phyloP scores from a whole-genome alignment of 495 filamentous ascomycete species.

The Aspergillus haitiensis region DNA sequence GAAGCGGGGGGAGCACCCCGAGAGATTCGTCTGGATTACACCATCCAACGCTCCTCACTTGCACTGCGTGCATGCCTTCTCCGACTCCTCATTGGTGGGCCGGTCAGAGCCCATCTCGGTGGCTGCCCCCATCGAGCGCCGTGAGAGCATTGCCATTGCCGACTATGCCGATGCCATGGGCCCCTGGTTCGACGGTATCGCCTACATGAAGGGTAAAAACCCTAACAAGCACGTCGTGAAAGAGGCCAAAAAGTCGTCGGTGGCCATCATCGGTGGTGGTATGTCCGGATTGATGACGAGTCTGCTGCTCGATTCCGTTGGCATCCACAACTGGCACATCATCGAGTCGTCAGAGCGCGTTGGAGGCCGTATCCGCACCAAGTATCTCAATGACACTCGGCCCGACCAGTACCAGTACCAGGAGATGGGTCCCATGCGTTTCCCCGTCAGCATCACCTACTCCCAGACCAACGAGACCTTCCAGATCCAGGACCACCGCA shows the following conservation, averaged over 20 bases:
- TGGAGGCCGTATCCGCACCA: conserved; percentile 61
- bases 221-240: conserved; percentile 51
- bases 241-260: conserved; percentile 45
- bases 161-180: conserved; percentile 55
- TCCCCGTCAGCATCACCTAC: conserved; percentile 52
- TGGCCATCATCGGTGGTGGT: conserved; percentile 66
- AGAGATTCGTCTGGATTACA: conserved; percentile 37
- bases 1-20: conserved; percentile 31
- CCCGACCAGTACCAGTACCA: conserved; percentile 71
- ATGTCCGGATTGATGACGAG: conserved; percentile 66
- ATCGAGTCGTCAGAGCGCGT: conserved; percentile 51
- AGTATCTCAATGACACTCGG: conserved; percentile 54
- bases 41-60: conserved; percentile 32
- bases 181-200: conserved; percentile 70
- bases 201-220: conserved; percentile 56
- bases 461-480: conserved; percentile 54
- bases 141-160: conserved; percentile 35
- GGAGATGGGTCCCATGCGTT: conserved; percentile 76
- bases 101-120: conserved; percentile 30
- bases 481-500: conserved; percentile 56
- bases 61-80: conserved; percentile 39
- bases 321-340: conserved; percentile 57
- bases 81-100: conserved; percentile 23
- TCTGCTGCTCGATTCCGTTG: conserved; percentile 51
- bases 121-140: conserved; percentile 20